Evolutionary conservation across 116 monocot genomes (phyloP).

Genomic region (Iris pallida): DNA sequence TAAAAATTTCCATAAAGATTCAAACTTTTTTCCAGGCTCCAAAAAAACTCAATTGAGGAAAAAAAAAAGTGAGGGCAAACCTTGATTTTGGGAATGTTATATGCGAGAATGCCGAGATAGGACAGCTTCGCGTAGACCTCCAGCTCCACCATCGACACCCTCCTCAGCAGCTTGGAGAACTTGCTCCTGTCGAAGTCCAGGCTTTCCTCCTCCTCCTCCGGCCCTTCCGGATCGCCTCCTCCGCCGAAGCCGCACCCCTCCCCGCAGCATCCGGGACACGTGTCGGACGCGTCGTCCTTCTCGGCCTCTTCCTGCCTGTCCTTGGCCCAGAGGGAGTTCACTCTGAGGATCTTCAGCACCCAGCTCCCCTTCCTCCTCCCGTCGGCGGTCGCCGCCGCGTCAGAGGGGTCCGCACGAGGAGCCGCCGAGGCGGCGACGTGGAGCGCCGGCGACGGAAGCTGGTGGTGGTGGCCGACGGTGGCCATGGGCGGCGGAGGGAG

Average conservation of each 20-base stretch:
- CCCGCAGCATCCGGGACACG: background rate
- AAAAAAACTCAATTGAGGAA: background rate
- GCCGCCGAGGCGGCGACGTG: background rate
- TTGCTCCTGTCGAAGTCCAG: conserved; percentile 45
- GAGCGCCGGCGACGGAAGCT: background rate
- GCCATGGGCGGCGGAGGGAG: background rate
- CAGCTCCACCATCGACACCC: conserved; percentile 59
- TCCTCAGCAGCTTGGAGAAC: conserved; percentile 62
- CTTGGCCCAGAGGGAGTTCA: conserved; percentile 37
- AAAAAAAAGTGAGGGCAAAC: conserved; percentile 13
- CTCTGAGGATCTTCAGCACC: conserved; percentile 74
- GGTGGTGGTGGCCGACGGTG: background rate
- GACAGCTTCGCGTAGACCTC: conserved; percentile 60
- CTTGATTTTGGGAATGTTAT: conserved; percentile 65
- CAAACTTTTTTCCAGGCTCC: background rate
- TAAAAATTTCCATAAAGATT: background rate
- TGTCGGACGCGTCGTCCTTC: background rate
- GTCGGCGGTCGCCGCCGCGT: background rate
- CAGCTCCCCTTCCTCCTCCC: conserved; percentile 40
- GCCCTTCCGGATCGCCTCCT: background rate
- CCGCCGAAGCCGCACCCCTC: conserved; percentile 21
- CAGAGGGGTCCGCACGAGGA: background rate
- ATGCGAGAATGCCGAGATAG: conserved; percentile 64
- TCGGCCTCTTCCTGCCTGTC: conserved; percentile 20
- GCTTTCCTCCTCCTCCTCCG: conserved; percentile 18